Conservation (phyloP, 2,329 filamentous ascomycete genomes). For the Huntiella bhutanensis region DNA sequence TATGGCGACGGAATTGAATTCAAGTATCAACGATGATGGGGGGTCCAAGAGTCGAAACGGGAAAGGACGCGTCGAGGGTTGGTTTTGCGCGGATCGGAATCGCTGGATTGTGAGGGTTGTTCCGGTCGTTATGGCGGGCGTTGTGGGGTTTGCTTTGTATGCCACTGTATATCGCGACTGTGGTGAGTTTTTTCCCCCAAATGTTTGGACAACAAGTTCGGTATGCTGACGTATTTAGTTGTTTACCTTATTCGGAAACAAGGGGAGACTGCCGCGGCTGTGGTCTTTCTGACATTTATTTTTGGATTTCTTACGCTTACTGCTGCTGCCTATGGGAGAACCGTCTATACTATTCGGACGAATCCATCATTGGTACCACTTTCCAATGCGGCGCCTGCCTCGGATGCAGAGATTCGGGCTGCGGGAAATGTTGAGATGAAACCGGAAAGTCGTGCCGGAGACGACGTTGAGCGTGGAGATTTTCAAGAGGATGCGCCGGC, state of each 20-base stretch:
- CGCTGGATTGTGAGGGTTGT: conserved; percentile 45
- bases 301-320: conserved; percentile 52
- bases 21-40: neutral
- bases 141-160: conserved; percentile 53
- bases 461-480: neutral
- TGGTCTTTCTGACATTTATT: conserved; percentile 53
- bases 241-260: conserved; percentile 43
- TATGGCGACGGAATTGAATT: neutral
- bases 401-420: neutral
- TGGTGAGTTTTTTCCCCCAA: neutral
- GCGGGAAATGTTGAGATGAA: neutral
- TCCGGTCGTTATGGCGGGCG: conserved; percentile 46
- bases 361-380: conserved; percentile 59
- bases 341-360: conserved; percentile 45
- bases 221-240: conserved; percentile 27
- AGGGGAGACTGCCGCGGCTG: conserved; percentile 36
- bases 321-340: conserved; percentile 48
- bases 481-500: conserved; percentile 50
- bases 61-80: conserved; percentile 18
- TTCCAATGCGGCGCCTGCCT: conserved; percentile 18
- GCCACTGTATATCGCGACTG: conserved; percentile 15
- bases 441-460: too few species aligned
- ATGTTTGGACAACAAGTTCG: neutral
- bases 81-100: neutral
- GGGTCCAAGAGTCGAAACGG: too few species aligned